Base-by-base conservation (phyloP, 495 filamentous ascomycete genomes). In the Neurospora sp. region DNA sequence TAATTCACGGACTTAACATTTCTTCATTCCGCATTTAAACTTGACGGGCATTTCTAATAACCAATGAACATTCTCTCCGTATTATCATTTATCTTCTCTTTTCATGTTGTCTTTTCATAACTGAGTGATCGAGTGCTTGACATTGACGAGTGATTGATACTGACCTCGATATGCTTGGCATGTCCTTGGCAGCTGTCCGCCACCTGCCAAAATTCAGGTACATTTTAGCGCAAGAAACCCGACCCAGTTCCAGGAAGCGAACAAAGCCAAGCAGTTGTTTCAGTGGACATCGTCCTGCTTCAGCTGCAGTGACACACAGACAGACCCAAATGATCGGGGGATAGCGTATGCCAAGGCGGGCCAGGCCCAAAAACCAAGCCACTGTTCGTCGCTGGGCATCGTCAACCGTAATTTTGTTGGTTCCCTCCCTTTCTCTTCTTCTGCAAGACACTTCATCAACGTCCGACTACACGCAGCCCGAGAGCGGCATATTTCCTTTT, bases 371-470 rank as follows among this genome's bases (percentile, higher is more conserved):
- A 16, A 37, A 62, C 54, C 12, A 35, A 35, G 23, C 6, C 6
- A 16, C 44, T n/a, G 18, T 44, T n/a, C n/a, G n/a, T n/a, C n/a
- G n/a, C n/a, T n/a, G n/a, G n/a, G n/a, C n/a, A n/a, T n/a, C n/a
- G n/a, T 44, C 20, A 27, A 59, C 48, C 11, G 48, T 23, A 9
- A 12, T 12, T 54, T 54, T 54, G 46, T 54, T 27, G 54, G 5
- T 31, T 18, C 54, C 27, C 54, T 66, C 35, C 54, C n/a, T 6
- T 35, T 35, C 5, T 62, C 12, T 62, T 20, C 9, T 10, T 23
- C 48, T 62, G 54, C 54, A 62, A 62, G 14, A 66, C 54, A 66
- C 54, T 66, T 66, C 54, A 66, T 66, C 54, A 35, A 66, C 54
- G 54, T 66, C 54, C 54, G 54, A 62, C 3, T 35, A 35, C 54